Evolutionary conservation across 2,329 filamentous ascomycete species (phyloP).

Genomic region (Albifimbria verrucaria): DNA sequence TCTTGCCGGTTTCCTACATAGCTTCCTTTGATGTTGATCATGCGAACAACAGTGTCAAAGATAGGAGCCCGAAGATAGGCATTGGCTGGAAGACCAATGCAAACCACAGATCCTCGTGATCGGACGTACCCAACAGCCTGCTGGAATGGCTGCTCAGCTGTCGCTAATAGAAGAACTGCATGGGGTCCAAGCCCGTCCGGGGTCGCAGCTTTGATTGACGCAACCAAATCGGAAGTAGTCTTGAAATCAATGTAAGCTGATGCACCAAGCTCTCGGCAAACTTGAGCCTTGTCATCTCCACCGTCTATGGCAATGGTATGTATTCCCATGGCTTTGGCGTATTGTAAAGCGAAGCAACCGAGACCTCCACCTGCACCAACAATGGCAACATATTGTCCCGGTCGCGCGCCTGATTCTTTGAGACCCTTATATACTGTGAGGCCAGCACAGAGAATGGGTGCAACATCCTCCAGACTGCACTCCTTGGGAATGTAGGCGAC

Average conservation of each 20-base stretch:
- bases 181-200: constrained; percentile 76
- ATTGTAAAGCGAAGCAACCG: constrained; percentile 73
- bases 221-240: constrained; percentile 68
- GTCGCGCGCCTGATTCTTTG: constrained; percentile 69
- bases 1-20: constrained; percentile 90
- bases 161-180: constrained; percentile 79
- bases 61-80: constrained; percentile 79
- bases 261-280: constrained; percentile 68
- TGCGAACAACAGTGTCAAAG: constrained; percentile 78
- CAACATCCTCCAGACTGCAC: constrained; percentile 67
- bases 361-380: constrained; percentile 80
- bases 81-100: constrained; percentile 80
- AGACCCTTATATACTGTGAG: constrained; percentile 83
- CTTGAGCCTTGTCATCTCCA: constrained; percentile 73
- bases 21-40: constrained; percentile 84
- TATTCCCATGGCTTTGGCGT: constrained; percentile 83
- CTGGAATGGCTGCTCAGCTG: constrained; percentile 86
- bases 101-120: constrained; percentile 73
- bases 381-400: constrained; percentile 74
- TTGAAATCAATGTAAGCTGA: constrained; percentile 74
- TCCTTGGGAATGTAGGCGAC: constrained; percentile 75
- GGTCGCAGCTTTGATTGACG: constrained; percentile 74
- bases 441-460: constrained; percentile 78
- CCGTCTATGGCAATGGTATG: constrained; percentile 74
- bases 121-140: constrained; percentile 83